Evolutionary conservation across 805 yeast genomes (phyloP).

Genomic region (Lipomyces starkeyi): DNA sequence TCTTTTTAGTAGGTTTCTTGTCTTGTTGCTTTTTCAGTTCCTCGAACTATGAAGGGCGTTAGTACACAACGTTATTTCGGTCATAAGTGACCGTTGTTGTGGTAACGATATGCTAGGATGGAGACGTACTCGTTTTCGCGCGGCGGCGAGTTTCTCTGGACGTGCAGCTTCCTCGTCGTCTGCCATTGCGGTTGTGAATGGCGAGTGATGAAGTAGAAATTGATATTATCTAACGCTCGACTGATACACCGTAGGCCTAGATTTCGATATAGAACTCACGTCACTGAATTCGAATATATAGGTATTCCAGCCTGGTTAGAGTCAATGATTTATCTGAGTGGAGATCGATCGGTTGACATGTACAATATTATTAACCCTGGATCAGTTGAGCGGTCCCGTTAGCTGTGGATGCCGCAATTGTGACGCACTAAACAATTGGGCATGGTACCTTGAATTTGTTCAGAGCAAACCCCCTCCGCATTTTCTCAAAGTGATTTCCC

Average conservation of each 20-base stretch:
- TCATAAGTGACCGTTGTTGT: neutral
- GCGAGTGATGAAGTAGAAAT: too few relatives aligned
- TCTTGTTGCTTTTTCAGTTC: constrained; percentile 65
- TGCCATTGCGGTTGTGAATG: constrained; percentile 14
- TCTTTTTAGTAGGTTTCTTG: constrained; percentile 50
- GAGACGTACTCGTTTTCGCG: constrained; percentile 63
- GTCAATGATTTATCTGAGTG: neutral
- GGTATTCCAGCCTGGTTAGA: neutral
- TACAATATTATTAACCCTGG: too few relatives aligned
- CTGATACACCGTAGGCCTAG: too few relatives aligned
- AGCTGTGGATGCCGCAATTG: neutral
- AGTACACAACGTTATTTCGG: neutral
- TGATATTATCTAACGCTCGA: too few relatives aligned
- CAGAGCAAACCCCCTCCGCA: too few relatives aligned
- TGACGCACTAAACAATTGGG: neutral
- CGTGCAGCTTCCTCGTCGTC: constrained; percentile 47
- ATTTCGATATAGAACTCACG: too few relatives aligned
- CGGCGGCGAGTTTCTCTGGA: constrained; percentile 72
- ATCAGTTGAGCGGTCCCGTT: too few relatives aligned
- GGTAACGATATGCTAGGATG: neutral
- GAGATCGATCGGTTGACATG: neutral
- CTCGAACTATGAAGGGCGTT: constrained; percentile 53
- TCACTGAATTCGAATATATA: too few relatives aligned
- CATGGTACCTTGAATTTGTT: neutral
- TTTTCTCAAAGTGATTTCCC: too few relatives aligned